Evolutionary conservation across 768 basidiomycete genomes (phyloP), one percentile per base, ranked within the genome.

Genomic region (Suillus luteus): DNA sequence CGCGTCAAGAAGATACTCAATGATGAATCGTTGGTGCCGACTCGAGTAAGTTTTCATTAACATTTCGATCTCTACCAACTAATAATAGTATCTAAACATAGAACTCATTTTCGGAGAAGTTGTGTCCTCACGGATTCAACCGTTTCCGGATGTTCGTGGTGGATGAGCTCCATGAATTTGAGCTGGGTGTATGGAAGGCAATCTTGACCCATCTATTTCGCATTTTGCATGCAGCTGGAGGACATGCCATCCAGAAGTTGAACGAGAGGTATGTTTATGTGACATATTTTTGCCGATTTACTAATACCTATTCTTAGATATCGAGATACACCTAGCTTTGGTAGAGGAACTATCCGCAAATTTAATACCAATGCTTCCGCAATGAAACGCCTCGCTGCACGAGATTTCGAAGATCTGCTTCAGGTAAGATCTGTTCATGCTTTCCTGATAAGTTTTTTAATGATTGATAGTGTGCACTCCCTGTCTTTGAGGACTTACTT

Each of bases 121-220:
- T 63, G 3, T 59, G 60, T 1, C 43, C 31, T 4, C 51, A 67
- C 5, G 71, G 65, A 17, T 69, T 77, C 52, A 62, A 77, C 41
- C 55, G 73, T 1, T 75, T 70, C 52, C 24, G 17, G 1, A 65
- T 77, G 52, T 62, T 77, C 0, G 74, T 74, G 0, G 70, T 76
- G 10, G 78, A 81, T 60, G 61, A 77, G 5, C 67, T 81, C 69
- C 79, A 80, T 63, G 78, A 79, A 60, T 64, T 77, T 60, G 76
- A 79, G 55, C 63, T 78, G 0, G 78, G 79, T 0, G 72, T 75
- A 1, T 80, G 78, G 77, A 80, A 78, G 59, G 65, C 67, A 2
- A 4, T 8, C 3, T 43, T 43, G 17, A 43, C 43, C 0, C 43
- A 43, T 19, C 8, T 43, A 5, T 19, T 43, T 17, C 19, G 3